A percentile compares a stretch with the other conserved stretches of the same genome.
Evolutionary conservation across 2,329 filamentous ascomycete species (phyloP).

Genomic region (Microsporum audouinii): DNA sequence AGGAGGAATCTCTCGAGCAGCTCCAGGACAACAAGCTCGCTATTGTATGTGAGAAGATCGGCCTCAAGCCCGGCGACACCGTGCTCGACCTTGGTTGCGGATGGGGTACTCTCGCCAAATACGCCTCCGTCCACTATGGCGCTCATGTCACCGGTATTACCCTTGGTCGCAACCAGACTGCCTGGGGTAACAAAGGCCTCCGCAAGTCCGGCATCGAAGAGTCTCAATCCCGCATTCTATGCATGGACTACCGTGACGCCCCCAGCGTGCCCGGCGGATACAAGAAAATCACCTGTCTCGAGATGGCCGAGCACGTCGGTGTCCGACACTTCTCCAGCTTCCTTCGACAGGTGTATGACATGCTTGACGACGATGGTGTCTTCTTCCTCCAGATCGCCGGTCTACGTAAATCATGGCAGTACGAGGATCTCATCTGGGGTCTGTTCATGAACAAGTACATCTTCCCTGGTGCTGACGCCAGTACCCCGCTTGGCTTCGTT

Average conservation of each 20-base stretch:
- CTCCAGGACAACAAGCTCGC: slow-evolving; percentile 96
- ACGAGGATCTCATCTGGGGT: slow-evolving; percentile 95
- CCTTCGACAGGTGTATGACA: slow-evolving; percentile 76
- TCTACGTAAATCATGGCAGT: slow-evolving; percentile 90
- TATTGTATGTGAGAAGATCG: slow-evolving; percentile 92
- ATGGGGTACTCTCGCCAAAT: slow-evolving; percentile 92
- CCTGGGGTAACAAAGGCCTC: slow-evolving; percentile 87
- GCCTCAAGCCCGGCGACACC: slow-evolving; percentile 64
- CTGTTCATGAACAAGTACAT: slow-evolving; percentile 99
- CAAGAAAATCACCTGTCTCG: slow-evolving; percentile 92
- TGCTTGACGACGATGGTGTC: slow-evolving; percentile 91
- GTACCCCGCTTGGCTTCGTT: slow-evolving; percentile 80
- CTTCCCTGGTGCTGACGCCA: slow-evolving; percentile 94
- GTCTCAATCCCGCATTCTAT: slow-evolving; percentile 81
- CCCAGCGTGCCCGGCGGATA: slow-evolving; percentile 66
- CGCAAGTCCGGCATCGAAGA: slow-evolving; percentile 71
- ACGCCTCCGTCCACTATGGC: slow-evolving; percentile 84
- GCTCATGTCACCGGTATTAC: slow-evolving; percentile 80
- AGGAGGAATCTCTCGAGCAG: slow-evolving; percentile 84
- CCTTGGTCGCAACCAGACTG: slow-evolving; percentile 89
- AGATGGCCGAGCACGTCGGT: slow-evolving; percentile 98
- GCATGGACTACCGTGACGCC: slow-evolving; percentile 95
- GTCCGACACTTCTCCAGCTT: slow-evolving; percentile 76
- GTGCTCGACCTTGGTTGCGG: slow-evolving; percentile 94
- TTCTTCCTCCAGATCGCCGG: slow-evolving; percentile 96